Percentiles rank a stretch among this genome's conserved stretches.
Evolutionary conservation across 208 protist species (phyloP).

Genomic region (Crithidia acanthocephali): DNA sequence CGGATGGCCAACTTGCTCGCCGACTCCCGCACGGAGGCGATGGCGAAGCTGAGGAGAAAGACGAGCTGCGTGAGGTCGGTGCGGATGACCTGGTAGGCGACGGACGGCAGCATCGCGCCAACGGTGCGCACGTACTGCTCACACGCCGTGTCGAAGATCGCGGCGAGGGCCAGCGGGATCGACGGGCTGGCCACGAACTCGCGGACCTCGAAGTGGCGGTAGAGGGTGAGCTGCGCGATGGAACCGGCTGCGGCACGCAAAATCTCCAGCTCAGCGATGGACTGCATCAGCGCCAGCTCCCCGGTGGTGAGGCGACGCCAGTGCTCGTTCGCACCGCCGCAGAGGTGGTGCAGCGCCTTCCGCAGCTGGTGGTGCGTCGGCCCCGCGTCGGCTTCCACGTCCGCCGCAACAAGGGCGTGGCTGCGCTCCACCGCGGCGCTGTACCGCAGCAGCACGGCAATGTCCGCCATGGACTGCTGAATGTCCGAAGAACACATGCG

Average conservation of each 20-base stretch:
- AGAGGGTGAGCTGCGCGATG: constrained; percentile 76
- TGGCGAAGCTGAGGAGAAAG: constrained; percentile 69
- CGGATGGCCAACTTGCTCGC: constrained; percentile 54
- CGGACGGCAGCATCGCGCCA: constrained; percentile 39
- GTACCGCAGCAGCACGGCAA: constrained; percentile 60
- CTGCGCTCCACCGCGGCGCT: constrained; percentile 26
- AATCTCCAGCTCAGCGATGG: constrained; percentile 73
- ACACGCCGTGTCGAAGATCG: constrained; percentile 57
- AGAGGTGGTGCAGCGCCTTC: constrained; percentile 28
- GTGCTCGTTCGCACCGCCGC: constrained; percentile 24
- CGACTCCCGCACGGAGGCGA: constrained; percentile 64
- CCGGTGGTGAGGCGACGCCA: constrained; percentile 60
- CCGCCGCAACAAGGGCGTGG: constrained; percentile 16
- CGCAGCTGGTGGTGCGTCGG: constrained; percentile 10
- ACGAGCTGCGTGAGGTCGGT: constrained; percentile 73
- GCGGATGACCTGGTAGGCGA: constrained; percentile 52
- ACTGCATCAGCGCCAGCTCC: constrained; percentile 71
- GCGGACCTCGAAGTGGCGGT: constrained; percentile 79
- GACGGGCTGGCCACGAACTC: constrained; percentile 80
- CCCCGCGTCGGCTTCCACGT: constrained; percentile 26
- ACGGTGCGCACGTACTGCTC: constrained; percentile 54
- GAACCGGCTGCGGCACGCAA: constrained; percentile 72
- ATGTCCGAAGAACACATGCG: constrained; percentile 82
- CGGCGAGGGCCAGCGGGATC: constrained; percentile 42
- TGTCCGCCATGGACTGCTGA: constrained; percentile 76